Base-by-base conservation (phyloP, 1,139 yeast genomes). In the Taphrina communis region DNA sequence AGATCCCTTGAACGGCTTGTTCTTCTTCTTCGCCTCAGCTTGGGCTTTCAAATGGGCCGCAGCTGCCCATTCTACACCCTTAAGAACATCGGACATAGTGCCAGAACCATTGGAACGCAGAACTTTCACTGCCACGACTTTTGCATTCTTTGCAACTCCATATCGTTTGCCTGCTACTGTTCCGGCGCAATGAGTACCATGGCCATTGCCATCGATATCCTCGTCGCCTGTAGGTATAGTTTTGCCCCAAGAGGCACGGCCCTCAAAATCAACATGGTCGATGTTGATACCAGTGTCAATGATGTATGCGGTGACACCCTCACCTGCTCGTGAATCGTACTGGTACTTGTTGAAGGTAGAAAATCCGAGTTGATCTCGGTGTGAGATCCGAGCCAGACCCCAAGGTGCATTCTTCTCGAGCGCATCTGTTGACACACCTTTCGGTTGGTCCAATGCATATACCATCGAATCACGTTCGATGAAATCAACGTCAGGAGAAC, bases 311-410 rank as follows among this genome's bases (percentile, higher is more conserved):
- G 96, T 91, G 70, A 93, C 97, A 77, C 97, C 98, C 76, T 87
- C 85, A 75, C 98, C 98, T 71, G 90, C 97, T 69, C 86, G 88
- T 73, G 82, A 83, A 76, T 92, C 97, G 79, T 85, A 91, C 73
- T 90, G 81, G 81, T 93, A 93, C 80, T 90, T 89, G 85, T 90
- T 91, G 83, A 89, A 90, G 67, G 91, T 83, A 72, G 89, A 89
- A 73, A 91, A 84, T 71, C 87, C 85, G 76, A 91, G 83, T 42
- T 88, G 84, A 72, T 89, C 85, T 78, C 97, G 88, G 82, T 93
- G 97, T 65, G 97, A 90, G 72, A 93, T 86, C 82, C 99, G 88
- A 61, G 98, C 95, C 75, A 93, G 84, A 75, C 97, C 97, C 98
- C 97, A 92, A 70, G 97, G 97, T 58, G 96, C 93, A 73, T 90